These are phyloP conservation scores for Globisporangium camurandrum DNA, from an alignment of 352 stramenopile genomes.

Conservation along the genomic window DNA sequence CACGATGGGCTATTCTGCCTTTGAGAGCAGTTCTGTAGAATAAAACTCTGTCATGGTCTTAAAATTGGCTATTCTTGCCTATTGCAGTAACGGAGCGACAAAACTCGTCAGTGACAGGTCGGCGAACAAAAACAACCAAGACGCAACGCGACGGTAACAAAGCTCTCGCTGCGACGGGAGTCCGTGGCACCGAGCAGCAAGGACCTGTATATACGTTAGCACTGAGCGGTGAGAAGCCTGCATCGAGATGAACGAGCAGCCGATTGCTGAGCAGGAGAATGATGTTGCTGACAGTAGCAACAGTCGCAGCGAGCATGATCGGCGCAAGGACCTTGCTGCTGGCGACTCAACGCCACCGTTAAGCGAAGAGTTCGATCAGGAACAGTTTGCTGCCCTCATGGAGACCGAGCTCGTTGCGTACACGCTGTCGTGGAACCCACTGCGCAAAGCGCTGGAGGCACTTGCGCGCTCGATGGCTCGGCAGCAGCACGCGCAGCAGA, in stretches of 20 bases:
- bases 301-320: conserved; percentile 5
- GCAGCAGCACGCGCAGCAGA: conserved; percentile 39
- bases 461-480: conserved; percentile 43
- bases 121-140: no score
- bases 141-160: no score
- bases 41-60: no score
- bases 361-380: conserved; percentile 25
- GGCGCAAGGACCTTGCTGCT: conserved; percentile 1
- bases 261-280: conserved; percentile 13
- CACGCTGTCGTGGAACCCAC: conserved; percentile 62
- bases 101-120: no score
- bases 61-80: no score
- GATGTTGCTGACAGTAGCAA: conserved; percentile 2
- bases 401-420: conserved; percentile 65
- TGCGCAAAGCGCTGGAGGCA: conserved; percentile 55
- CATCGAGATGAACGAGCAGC: conserved; percentile 15
- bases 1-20: no score
- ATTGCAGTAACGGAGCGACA: no score
- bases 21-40: no score
- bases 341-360: neutral
- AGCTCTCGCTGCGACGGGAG: no score
- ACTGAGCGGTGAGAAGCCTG: no score
- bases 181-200: no score
- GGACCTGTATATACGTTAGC: no score
- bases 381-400: conserved; percentile 52